A percentile compares a stretch with the other conserved stretches of the same genome.
Evolutionary conservation across 176 grass and related monocot genomes (phyloP).

Genomic region (Triticum aestivum): DNA sequence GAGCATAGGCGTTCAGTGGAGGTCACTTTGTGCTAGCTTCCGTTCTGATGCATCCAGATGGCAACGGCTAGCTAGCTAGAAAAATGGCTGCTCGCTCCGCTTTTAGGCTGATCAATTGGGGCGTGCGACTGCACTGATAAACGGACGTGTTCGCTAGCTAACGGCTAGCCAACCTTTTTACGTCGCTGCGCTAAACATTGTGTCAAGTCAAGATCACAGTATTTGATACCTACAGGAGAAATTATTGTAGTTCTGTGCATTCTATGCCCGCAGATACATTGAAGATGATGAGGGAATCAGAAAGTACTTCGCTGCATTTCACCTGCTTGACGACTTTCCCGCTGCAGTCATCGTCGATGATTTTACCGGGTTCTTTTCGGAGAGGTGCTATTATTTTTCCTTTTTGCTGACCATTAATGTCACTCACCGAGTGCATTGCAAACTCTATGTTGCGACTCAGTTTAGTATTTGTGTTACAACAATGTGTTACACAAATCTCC

Average conservation of each 20-base stretch:
- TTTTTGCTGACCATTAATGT: background rate
- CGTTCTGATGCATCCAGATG: too few relatives aligned
- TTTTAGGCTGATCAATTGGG: too few relatives aligned
- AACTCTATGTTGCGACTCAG: background rate
- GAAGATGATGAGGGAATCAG: conserved; percentile 72
- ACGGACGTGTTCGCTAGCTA: too few relatives aligned
- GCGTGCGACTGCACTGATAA: too few relatives aligned
- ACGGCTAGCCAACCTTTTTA: too few relatives aligned
- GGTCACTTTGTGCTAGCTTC: too few relatives aligned
- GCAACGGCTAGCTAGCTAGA: too few relatives aligned
- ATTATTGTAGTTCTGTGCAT: background rate
- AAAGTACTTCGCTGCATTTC: conserved; percentile 87
- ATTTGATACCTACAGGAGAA: too few relatives aligned
- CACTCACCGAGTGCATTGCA: background rate
- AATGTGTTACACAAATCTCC: background rate
- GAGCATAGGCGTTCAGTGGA: too few relatives aligned
- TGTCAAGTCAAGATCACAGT: too few relatives aligned
- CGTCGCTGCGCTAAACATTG: too few relatives aligned
- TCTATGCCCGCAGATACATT: conserved; percentile 58
- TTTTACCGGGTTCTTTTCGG: conserved; percentile 79
- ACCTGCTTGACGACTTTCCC: conserved; percentile 65
- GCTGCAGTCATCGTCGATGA: conserved; percentile 83
- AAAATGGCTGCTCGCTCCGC: too few relatives aligned
- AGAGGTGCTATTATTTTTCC: conserved; percentile 37
- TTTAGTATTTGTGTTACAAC: background rate